Evolutionary conservation across 2,329 filamentous ascomycete genomes (phyloP), one percentile per base, ranked within the genome.

Genomic region (Fusarium sp.): DNA sequence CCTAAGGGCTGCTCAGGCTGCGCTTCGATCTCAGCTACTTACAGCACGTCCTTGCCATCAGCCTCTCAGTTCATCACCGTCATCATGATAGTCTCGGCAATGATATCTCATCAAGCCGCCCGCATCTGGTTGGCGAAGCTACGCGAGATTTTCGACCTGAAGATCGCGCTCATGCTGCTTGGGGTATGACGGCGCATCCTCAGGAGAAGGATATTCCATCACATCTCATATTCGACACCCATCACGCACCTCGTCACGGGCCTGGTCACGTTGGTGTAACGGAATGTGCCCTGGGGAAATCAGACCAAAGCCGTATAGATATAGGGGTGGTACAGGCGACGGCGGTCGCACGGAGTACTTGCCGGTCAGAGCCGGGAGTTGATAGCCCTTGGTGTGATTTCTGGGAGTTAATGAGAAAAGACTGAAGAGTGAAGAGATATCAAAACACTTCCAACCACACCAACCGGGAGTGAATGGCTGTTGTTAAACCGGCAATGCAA

Each of bases 81-180:
- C 35, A 42, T 51, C 51, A 58, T 57, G 55, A 69, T 68, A 55
- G 52, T 37, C 49, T 60, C 67, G 49, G 58, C 55, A 46, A 37
- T 38, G 33, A 49, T 38, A 27, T 57, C 42, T 54, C 35, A 41
- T 56, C 8, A 62, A 54, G 44, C 68, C 39, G 39, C 38, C 19
- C 19, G 37, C 31, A 42, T 70, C 58, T 73, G 69, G 69, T 74
- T 74, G 72, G 73, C n/a, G 60, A 58, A 45, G 59, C 59, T 74
- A 74, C 63, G 73, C 69, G 73, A 74, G 72, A 37, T 23, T 51
- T 42, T 37, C 49, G 52, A 58, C 60, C 60, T 72, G 64, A 59
- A 54, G 39, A 60, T 59, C 56, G 69, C 58, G 66, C 57, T 52
- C 51, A 56, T 41, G 54, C 49, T 46, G 42, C 52, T 45, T 74